Evolutionary conservation across 31 red algal genomes (phyloP).

Genomic region (Asparagopsis taxiformis): DNA sequence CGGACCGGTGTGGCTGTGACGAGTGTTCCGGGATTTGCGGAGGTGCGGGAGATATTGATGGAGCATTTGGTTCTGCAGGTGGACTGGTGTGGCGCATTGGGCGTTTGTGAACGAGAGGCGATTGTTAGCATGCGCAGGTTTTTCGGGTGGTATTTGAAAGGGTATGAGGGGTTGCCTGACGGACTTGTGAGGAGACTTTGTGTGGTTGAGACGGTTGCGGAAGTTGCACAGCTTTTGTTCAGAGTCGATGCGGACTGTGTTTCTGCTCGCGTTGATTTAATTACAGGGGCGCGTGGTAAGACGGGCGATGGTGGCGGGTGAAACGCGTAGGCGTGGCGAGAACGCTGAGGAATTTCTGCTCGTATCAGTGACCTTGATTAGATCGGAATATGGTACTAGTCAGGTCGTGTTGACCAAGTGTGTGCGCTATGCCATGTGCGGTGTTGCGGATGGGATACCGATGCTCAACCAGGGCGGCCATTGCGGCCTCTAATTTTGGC

Average conservation of each 20-base stretch:
- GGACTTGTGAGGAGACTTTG: slow-evolving; percentile 2
- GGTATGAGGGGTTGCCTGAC: slow-evolving; percentile 21
- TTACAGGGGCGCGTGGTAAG: slow-evolving; percentile 19
- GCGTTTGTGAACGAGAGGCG: background rate
- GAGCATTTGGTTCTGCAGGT: slow-evolving; percentile 1
- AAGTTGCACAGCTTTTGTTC: background rate
- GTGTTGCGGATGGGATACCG: too few relatives aligned
- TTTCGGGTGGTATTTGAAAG: slow-evolving; percentile 43
- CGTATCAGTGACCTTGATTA: too few relatives aligned
- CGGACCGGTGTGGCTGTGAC: background rate
- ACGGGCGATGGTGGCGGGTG: slow-evolving; percentile 1
- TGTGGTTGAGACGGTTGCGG: background rate
- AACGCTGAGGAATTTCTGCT: too few relatives aligned
- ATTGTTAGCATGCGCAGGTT: slow-evolving; percentile 15
- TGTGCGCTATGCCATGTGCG: too few relatives aligned
- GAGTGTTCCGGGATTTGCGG: slow-evolving; percentile 19
- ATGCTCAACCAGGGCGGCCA: too few relatives aligned
- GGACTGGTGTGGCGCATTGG: background rate
- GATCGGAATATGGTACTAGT: too few relatives aligned
- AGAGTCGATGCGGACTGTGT: slow-evolving; percentile 7
- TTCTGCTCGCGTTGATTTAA: background rate
- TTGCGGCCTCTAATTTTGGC: too few relatives aligned
- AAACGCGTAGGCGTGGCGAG: too few relatives aligned
- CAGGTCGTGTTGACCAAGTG: too few relatives aligned
- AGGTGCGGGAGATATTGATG: slow-evolving; percentile 15